Conservation (phyloP, 2,329 filamentous ascomycete genomes). For the Diaporthe australafricana region DNA sequence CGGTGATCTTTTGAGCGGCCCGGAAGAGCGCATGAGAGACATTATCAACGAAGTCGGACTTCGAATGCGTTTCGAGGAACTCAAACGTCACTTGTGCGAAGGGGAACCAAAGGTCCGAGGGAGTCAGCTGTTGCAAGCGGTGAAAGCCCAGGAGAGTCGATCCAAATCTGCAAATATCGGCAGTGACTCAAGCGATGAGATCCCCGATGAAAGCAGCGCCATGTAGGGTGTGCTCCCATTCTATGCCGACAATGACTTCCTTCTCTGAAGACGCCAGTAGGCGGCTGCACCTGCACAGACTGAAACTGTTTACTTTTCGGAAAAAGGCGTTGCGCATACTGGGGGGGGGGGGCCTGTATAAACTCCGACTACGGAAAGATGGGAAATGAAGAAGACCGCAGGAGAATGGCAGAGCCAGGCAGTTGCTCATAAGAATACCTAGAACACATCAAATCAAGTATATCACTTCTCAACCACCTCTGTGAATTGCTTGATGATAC, state of each 20-base stretch:
- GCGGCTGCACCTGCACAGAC: neutral
- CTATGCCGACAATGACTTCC: neutral
- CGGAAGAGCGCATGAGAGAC: neutral
- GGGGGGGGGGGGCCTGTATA: too few relatives aligned
- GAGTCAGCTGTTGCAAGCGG: neutral
- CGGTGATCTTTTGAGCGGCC: neutral
- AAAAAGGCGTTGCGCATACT: too few relatives aligned
- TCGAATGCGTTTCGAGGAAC: too few relatives aligned
- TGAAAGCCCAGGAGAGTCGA: neutral
- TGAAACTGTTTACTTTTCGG: neutral
- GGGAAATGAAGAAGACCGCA: neutral
- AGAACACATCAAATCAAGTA: slow-evolving; percentile 2
- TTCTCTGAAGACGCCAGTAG: neutral
- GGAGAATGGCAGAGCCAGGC: neutral
- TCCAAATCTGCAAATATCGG: neutral
- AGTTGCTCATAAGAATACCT: neutral
- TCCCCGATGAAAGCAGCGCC: too few relatives aligned
- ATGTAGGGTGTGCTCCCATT: neutral
- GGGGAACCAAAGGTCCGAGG: neutral
- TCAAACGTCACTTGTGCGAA: neutral
- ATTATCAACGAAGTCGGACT: too few relatives aligned
- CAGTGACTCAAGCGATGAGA: neutral
- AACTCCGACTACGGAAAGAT: neutral
- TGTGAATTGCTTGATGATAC: neutral
- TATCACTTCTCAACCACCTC: neutral